Evolutionary conservation across 2,329 filamentous ascomycete species (phyloP), one percentile per base, ranked within the genome.

Genomic region (Diaporthe australafricana): DNA sequence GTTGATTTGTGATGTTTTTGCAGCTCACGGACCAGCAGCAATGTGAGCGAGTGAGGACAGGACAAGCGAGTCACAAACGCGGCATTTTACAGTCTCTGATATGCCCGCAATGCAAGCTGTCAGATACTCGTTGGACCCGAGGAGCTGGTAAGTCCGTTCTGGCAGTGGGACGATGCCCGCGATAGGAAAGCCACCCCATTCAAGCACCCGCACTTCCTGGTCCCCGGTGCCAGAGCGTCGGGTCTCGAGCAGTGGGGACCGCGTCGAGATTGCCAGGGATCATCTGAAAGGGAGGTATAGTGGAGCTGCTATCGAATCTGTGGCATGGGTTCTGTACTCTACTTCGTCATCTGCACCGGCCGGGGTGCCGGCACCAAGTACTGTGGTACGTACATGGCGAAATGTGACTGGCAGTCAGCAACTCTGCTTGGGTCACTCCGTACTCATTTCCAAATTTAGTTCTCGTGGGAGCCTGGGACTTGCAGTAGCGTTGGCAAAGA

Each of bases 401-500:
- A 12, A 35, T 63, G 57, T 48, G 42, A 63, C 57, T 63, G 57
- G 57, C 42, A 47, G 57, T 63, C 40, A 62, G 57, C 40, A 47
- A 3, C 14, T 32, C 57, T 62, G 17, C 40, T 20, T 32, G 3
- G 57, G 57, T 62, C 40, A 62, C 40, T 63, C 57, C 40, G 42
- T 63, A 48, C 40, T 57, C 22, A 48, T 30, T 55, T 68, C 71
- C 68, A 71, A 73, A 73, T 62, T 70, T 72, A 70, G 52, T 42
- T 25, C 57, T 45, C 40, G 60, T 53, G 45, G 42, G 17, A 68
- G 63, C 25, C 53, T 57, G 27, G 55, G 52, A 57, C 52, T 48
- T 66, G 71, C 71, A 73, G 71, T 73, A 73, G 71, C 71, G 71
- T 73, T 62, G 71, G 71, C 71, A 70, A 16, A 53, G 35, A 73